Evolutionary conservation across 306 rosid genomes (phyloP), one percentile per base, ranked within the genome.

Genomic region (Malus orientalis): DNA sequence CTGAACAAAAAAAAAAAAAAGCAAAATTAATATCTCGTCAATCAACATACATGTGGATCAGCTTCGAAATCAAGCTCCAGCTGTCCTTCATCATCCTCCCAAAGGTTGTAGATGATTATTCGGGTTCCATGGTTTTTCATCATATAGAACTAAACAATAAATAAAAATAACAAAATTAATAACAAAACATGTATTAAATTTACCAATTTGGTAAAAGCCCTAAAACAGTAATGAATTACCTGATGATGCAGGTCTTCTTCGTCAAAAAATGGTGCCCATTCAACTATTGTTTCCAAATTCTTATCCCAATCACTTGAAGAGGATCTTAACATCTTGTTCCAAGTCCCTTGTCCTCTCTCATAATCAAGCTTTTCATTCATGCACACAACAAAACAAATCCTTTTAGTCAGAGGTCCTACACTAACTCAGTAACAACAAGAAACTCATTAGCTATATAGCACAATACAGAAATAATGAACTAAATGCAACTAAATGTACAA

Each of bases 61-160:
- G 80, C 76, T 82, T 89, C 90, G 67, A 96, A 96, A 88, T 91
- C 97, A 67, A 96, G 97, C 73, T 96, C 99, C 88, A 92, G 84
- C 70, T 80, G 91, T 76, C 96, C 98, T 86, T 92, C 91, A 78
- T 92, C 99, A 74, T 96, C 99, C 88, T 96, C 99, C 99, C 99
- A 96, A 67, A 92, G 93, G 67, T 92, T 96, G 87, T 91, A 96
- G 83, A 96, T 96, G 69, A 92, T 83, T 76, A 96, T 87, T 20
- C 96, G 92, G 23, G 99, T 92, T 20, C 99, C 99, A 42, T 84
- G 92, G 73, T 77, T 86, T 79, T 89, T 87, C 85, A 91, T 81
- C 80, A 80, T 42, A 74, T 79, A 80, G 77, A 96, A 96, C 99
- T 96, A 80, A 53, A 77, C 81, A 57, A 67, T 14, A 72, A 70